phyloP scores from a whole-genome alignment of 805 yeast genomes.

The Debaryomyces prosopidis region DNA sequence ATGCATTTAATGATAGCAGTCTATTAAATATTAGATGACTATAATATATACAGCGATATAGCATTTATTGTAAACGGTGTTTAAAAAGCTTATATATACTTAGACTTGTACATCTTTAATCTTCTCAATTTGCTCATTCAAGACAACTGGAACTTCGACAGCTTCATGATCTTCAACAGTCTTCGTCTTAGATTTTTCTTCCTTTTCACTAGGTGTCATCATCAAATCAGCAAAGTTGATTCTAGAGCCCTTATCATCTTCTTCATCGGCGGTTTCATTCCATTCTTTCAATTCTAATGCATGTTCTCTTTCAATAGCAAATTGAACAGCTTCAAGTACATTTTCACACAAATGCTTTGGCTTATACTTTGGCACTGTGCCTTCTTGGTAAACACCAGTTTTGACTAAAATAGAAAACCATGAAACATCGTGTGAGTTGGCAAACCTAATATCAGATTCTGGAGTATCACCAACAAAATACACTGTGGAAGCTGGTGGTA shows the following conservation, averaged over 20 bases:
- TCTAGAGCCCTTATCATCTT: slow-evolving; percentile 21
- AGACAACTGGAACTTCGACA: slow-evolving; percentile 50
- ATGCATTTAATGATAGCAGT: no score
- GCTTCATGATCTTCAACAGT: slow-evolving; percentile 41
- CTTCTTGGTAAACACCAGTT: slow-evolving; percentile 84
- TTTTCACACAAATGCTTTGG: slow-evolving; percentile 74
- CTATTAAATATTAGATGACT: no score
- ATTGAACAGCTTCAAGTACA: slow-evolving; percentile 80
- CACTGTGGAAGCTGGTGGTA: slow-evolving; percentile 84
- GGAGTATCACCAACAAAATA: slow-evolving; percentile 91
- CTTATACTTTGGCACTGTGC: slow-evolving; percentile 73
- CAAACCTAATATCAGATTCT: slow-evolving; percentile 84
- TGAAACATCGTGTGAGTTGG: slow-evolving; percentile 79
- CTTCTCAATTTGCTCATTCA: slow-evolving; percentile 43
- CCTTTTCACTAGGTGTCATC: slow-evolving; percentile 42
- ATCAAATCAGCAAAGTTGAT: slow-evolving; percentile 46
- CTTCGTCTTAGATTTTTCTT: slow-evolving; percentile 10
- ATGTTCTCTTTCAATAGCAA: slow-evolving; percentile 82
- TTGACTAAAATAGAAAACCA: slow-evolving; percentile 85
- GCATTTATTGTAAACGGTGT: no score
- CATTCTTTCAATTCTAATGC: slow-evolving; percentile 69
- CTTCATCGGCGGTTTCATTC: slow-evolving; percentile 52
- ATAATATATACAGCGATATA: no score
- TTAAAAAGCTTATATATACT: neutral
- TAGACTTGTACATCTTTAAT: slow-evolving; percentile 32